Conservation (phyloP, 768 basidiomycete genomes). For the Gymnopilus junonius region DNA sequence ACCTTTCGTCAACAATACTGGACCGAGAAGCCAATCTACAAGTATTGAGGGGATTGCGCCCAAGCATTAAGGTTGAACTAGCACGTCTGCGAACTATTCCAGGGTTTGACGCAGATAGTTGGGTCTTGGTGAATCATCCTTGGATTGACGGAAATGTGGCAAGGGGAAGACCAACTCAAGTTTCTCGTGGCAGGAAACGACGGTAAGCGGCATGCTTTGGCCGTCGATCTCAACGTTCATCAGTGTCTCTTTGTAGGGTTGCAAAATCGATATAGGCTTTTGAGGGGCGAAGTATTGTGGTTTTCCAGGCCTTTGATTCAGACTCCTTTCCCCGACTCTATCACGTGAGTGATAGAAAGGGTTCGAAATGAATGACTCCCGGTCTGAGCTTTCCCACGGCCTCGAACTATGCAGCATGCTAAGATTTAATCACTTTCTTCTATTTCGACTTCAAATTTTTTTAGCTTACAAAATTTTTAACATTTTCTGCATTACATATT, state of each 20-base stretch:
- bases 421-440: too few relatives aligned
- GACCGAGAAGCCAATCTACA: background rate
- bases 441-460: too few relatives aligned
- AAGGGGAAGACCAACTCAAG: background rate
- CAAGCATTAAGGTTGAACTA: background rate
- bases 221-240: background rate
- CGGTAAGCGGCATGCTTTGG: background rate
- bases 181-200: background rate
- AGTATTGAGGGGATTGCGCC: background rate
- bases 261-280: background rate
- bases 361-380: too few relatives aligned
- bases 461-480: too few relatives aligned
- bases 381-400: too few relatives aligned
- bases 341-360: too few relatives aligned
- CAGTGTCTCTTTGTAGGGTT: background rate
- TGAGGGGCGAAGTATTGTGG: background rate
- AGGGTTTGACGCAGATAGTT: constrained; percentile 2
- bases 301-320: too few relatives aligned
- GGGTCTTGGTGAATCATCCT: constrained; percentile 5
- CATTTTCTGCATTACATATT: too few relatives aligned
- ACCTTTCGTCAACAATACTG: background rate
- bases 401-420: too few relatives aligned
- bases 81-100: background rate
- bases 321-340: too few relatives aligned
- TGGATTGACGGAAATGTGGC: background rate